These are phyloP conservation scores for Melampsora larici-populina DNA, from an alignment of 1,284 basidiomycete genomes.

Conservation along the genomic window DNA sequence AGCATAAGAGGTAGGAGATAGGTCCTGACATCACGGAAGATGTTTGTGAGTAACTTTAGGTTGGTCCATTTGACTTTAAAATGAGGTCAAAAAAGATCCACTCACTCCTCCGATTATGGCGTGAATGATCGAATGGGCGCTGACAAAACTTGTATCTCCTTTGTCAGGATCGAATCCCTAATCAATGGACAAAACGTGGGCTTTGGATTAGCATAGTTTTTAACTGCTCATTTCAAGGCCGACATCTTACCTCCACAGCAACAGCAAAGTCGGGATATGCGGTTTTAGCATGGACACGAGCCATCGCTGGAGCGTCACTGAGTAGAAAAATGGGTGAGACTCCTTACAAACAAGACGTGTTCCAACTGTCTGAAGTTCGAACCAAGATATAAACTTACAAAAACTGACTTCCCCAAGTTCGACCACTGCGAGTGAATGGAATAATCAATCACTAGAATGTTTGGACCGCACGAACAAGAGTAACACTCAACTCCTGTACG, in stretches of 20 bases:
- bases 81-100: not conserved
- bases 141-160: not conserved
- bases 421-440: conserved; percentile 6
- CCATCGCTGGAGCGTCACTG: conserved; percentile 10
- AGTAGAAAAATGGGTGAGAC: not conserved
- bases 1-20: conserved; percentile 35
- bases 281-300: not conserved
- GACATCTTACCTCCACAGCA: conserved; percentile 12
- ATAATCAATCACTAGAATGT: not conserved
- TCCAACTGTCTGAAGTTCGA: not conserved
- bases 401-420: conserved; percentile 37
- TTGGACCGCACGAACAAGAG: not conserved
- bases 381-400: conserved; percentile 19
- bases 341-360: not conserved
- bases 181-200: not conserved
- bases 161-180: conserved; percentile 28
- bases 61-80: too few species aligned
- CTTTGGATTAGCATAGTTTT: not conserved
- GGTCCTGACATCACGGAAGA: not conserved
- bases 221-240: not conserved
- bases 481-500: not conserved
- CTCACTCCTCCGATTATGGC: conserved; percentile 33
- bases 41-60: not conserved
- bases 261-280: conserved; percentile 24
- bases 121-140: conserved; percentile 36